A percentile compares a stretch with the other conserved stretches of the same genome.
phyloP scores from a whole-genome alignment of 805 yeast species.

The Lachancea sp. region DNA sequence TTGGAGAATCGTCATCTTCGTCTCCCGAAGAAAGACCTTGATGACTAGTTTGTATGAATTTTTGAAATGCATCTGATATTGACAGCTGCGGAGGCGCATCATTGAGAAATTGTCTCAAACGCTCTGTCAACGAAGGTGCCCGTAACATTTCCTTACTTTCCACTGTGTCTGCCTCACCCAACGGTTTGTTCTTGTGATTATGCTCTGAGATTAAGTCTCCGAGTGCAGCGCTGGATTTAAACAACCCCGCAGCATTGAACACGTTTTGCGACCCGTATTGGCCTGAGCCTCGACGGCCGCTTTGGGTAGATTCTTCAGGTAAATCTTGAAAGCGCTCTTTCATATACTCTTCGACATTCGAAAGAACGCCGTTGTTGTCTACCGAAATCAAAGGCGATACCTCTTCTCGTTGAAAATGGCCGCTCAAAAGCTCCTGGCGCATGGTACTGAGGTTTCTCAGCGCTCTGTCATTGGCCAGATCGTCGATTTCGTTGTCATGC shows the following conservation, averaged over 20 bases:
- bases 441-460: conserved; percentile 2
- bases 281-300: not conserved
- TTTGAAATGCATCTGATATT: conserved; percentile 10
- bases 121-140: conserved; percentile 14
- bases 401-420: conserved; percentile 22
- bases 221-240: conserved; percentile 6
- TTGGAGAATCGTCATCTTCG: conserved; percentile 9
- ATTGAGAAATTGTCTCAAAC: conserved; percentile 14
- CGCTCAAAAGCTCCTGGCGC: conserved; percentile 14
- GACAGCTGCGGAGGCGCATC: conserved; percentile 11
- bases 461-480: not conserved
- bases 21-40: conserved; percentile 12
- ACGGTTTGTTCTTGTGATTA: not conserved
- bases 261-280: conserved; percentile 16
- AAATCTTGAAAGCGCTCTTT: conserved; percentile 16
- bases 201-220: not conserved
- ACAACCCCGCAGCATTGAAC: conserved; percentile 15
- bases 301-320: not conserved
- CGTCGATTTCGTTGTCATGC: not conserved
- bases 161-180: not conserved
- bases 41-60: conserved; percentile 10
- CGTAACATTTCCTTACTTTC: conserved; percentile 12
- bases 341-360: conserved; percentile 18
- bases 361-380: conserved; percentile 14
- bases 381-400: conserved; percentile 19